Conservation (phyloP, 495 filamentous ascomycete species). For the Talaromyces nanjingensis region DNA sequence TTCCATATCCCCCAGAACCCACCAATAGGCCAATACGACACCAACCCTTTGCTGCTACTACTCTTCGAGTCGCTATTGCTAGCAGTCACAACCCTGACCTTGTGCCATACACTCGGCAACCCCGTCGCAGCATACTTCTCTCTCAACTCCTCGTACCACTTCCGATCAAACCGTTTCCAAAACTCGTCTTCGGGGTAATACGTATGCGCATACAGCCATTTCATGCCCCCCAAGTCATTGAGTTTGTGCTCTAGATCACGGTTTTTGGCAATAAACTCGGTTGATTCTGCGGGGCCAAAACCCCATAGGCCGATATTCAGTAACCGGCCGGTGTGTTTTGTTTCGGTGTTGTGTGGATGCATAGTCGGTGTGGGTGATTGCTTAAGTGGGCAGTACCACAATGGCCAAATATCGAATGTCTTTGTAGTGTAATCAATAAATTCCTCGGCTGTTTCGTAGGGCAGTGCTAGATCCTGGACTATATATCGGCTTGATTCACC, state of each 20-base stretch:
- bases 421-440: slow-evolving; percentile 43
- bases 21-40: slow-evolving; percentile 36
- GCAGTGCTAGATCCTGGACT: slow-evolving; percentile 53
- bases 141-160: slow-evolving; percentile 41
- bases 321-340: slow-evolving; percentile 21
- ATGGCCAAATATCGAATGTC: slow-evolving; percentile 43
- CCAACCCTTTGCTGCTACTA: slow-evolving; percentile 9
- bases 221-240: slow-evolving; percentile 56
- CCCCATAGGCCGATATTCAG: slow-evolving; percentile 54
- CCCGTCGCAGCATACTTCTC: slow-evolving; percentile 40
- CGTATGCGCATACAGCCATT: slow-evolving; percentile 52
- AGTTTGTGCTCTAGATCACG: slow-evolving; percentile 58
- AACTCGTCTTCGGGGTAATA: slow-evolving; percentile 50
- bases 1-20: slow-evolving; percentile 50
- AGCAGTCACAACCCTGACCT: slow-evolving; percentile 35
- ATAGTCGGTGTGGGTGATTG: slow-evolving; percentile 22
- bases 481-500: slow-evolving; percentile 38
- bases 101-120: slow-evolving; percentile 47
- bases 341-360: slow-evolving; percentile 25
- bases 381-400: slow-evolving; percentile 53
- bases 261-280: slow-evolving; percentile 49
- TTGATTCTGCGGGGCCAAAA: slow-evolving; percentile 21
- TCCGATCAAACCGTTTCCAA: slow-evolving; percentile 44
- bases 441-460: slow-evolving; percentile 31
- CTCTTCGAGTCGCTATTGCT: slow-evolving; percentile 7